Base-by-base conservation (phyloP, 306 rosid species). In the Albizia julibrissin region DNA sequence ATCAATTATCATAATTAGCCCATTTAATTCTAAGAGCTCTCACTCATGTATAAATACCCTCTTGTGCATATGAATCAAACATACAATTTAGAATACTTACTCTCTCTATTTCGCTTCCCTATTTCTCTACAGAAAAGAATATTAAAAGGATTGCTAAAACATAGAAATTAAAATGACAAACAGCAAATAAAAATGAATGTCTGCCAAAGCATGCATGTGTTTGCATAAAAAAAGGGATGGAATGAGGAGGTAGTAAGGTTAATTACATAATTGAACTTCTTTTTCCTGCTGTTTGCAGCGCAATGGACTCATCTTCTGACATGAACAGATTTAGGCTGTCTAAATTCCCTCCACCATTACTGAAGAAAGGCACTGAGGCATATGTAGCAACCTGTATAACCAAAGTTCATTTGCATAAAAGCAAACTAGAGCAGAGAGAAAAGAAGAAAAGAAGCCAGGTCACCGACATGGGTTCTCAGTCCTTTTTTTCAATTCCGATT, bases 181-280 rank as follows among this genome's bases (percentile, higher is more conserved):
- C 56, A 75, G 78, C 39, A 80, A 37, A 75, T 37, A 33, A 54
- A 62, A 69, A 33, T 44, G 73, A 82, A 69, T 64, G 66, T 42
- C 69, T 40, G 27, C 62, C 46, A 19, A 59, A 58, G 79, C 56
- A 67, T 19, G 62, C 78, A 82, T 21, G 67, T 67, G 83, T 59
- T 21, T 29, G 11, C 80, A 83, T 37, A 75, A 75, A 39, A 12
- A 72, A 56, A 5, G 19, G 1, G 43, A 69, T 12, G 37, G 49
- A 34, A 42, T 42, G 84, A 26, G 80, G 87, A 42, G 83, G 29
- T 82, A 88, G 79, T 58, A 77, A 81, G 84, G 84, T 72, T 80
- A 81, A 71, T 89, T 92, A 93, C 98, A 83, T 79, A 75, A 85
- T 85, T 80, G 89, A 85, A 83, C 80, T 75, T 84, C 83, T 84